Evolutionary conservation across 2,329 filamentous ascomycete species (phyloP).

Genomic region (Boeremia lycopersici): DNA sequence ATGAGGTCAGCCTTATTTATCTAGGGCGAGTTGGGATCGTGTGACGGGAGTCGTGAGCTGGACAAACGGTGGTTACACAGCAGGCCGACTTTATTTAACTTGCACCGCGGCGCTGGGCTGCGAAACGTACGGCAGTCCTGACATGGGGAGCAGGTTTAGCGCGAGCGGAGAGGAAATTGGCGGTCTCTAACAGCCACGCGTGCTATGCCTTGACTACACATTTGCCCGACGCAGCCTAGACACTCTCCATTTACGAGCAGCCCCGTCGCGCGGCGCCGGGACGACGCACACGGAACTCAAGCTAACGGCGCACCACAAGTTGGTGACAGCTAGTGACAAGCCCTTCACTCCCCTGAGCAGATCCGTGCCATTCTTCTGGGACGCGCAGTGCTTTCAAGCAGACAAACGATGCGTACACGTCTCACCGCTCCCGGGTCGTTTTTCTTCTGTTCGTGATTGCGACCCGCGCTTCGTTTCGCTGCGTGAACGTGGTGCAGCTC

Average conservation of each 20-base stretch:
- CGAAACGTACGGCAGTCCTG: slow-evolving; percentile 24
- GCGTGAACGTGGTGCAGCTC: slow-evolving; percentile 22
- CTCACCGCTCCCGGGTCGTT: slow-evolving; percentile 28
- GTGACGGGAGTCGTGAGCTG: slow-evolving; percentile 21
- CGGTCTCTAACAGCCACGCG: slow-evolving; percentile 17
- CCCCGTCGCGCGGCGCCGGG: slow-evolving; percentile 40
- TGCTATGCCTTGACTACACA: slow-evolving; percentile 13
- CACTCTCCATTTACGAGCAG: slow-evolving; percentile 24
- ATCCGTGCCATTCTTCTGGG: slow-evolving; percentile 38
- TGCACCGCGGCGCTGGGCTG: slow-evolving; percentile 38
- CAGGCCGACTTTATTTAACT: slow-evolving; percentile 34
- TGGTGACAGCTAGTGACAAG: slow-evolving; percentile 26
- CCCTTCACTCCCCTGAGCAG: slow-evolving; percentile 31
- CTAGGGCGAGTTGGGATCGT: slow-evolving; percentile 19
- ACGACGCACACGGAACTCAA: slow-evolving; percentile 38
- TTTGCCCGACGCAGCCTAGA: slow-evolving; percentile 24
- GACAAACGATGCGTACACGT: slow-evolving; percentile 18
- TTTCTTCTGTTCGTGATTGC: slow-evolving; percentile 14
- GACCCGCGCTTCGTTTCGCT: slow-evolving; percentile 11
- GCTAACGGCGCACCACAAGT: slow-evolving; percentile 34
- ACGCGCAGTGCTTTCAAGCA: slow-evolving; percentile 16
- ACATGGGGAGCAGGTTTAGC: slow-evolving; percentile 31
- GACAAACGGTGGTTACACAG: slow-evolving; percentile 21
- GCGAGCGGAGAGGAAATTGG: slow-evolving; percentile 29
- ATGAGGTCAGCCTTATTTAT: slow-evolving; percentile 40